Evolutionary conservation across 2,329 filamentous ascomycete species (phyloP).

Genomic region (Aureobasidium mangrovei): DNA sequence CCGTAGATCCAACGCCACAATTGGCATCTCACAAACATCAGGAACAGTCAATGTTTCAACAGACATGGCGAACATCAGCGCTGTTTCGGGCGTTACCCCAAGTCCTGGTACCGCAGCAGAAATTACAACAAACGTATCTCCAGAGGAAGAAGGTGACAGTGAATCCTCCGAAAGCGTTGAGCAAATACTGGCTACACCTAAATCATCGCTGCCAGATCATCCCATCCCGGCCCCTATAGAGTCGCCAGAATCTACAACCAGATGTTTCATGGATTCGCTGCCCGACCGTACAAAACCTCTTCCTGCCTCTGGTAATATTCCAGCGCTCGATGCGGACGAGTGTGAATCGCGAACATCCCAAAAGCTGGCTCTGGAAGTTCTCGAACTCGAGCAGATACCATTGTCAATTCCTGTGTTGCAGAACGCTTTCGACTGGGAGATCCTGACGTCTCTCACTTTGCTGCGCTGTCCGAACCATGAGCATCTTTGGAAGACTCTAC

Average conservation of each 20-base stretch:
- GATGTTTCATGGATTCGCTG: neutral
- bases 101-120: neutral
- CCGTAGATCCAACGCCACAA: neutral
- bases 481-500: conserved; percentile 63
- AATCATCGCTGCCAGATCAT: neutral
- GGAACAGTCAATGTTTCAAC: neutral
- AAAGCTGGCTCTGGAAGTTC: conserved; percentile 57
- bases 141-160: neutral
- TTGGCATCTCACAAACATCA: neutral
- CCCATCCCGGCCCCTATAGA: neutral
- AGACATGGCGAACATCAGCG: too few species aligned
- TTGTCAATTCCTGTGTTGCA: conserved; percentile 64
- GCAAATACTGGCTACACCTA: neutral
- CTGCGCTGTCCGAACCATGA: conserved; percentile 66
- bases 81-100: too few species aligned
- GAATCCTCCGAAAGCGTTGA: neutral
- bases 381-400: conserved; percentile 67
- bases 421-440: conserved; percentile 65
- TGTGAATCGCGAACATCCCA: neutral
- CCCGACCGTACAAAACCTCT: neutral
- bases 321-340: neutral
- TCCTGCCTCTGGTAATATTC: neutral
- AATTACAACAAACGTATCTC: neutral
- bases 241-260: neutral
- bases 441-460: conserved; percentile 62